Evolutionary conservation across 495 filamentous ascomycete genomes (phyloP), one percentile per base, ranked within the genome.

Genomic region (Lineolata rhizophorae): DNA sequence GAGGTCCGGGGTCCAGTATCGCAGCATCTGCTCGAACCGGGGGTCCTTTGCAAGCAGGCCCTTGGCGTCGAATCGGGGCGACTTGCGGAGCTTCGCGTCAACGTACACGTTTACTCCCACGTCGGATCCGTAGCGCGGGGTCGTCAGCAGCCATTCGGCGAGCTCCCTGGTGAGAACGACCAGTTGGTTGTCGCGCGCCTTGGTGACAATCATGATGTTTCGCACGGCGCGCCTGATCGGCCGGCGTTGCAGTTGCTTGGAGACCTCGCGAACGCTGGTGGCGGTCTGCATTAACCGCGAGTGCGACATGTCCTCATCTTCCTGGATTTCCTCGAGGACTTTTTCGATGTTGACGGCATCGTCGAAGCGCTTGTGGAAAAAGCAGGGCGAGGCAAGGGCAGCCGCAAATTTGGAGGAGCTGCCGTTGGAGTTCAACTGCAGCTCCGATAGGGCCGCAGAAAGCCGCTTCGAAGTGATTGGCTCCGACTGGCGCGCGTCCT

Each of bases 161-260:
- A 97, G 57, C 43, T 91, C 76, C 28, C 81, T 70, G 1, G 87
- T 97, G 44, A 92, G 57, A 37, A 67, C 60, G 9, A 95, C 80
- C 22, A 97, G 58, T 26, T 72, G 66, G 43, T 92, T 92, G 50
- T 97, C 90, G 28, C 80, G 65, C 16, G 90, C 83, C 53, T 95
- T 97, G 35, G 90, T 97, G 18, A 97, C 68, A 41, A 97, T 83
- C 81, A 97, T 91, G 35, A 97, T 67, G 49, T 73, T 92, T 36
- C 65, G 65, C 20, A 94, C 83, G 1, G 78, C 82, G 30, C 80
- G 69, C 49, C 74, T 81, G 53, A 94, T 79, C 10, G 83, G 82
- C 18, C 77, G 62, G 26, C 85, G 68, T 52, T 87, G 81, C 30
- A 97, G 59, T 52, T 94, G 87, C 50, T 83, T 81, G 2, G 83